Evolutionary conservation across 2,329 filamentous ascomycete genomes (phyloP), one percentile per base, ranked within the genome.

Genomic region (Fusarium sp.): DNA sequence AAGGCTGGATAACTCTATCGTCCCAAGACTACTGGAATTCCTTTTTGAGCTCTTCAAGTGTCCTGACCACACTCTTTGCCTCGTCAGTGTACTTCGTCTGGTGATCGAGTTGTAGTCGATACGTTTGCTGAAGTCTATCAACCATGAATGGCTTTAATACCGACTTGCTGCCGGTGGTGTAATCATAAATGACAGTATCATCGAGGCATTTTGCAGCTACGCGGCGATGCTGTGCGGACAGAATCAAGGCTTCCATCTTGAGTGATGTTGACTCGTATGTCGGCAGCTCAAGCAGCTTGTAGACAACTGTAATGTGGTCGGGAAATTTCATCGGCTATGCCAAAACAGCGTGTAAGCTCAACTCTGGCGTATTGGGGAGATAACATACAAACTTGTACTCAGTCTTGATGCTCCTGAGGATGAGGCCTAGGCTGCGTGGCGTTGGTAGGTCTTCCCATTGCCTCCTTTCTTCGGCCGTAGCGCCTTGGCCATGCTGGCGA

Each of bases 121-220:
- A 66, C 2, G 63, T 66, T 4, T 46, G 24, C 29, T 48, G 53
- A 1, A 66, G 41, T 8, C 53, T 66, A 1, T 66, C 63, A 0
- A 66, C 54, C 62, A 66, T 66, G 4, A 66, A 66, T 0, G 62
- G 62, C 28, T 60, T 55, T 7, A 66, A 15, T 1, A 55, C 54
- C 1, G 62, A 45, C 29, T 63, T 66, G 10, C 60, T 66, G 0
- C 40, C 22, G 0, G 38, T 29, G 0, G 22, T 51, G 9, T 66
- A 66, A 38, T 66, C 63, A 6, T 66, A 66, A 0, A 66, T 64
- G 0, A 36, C 49, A 3, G 62, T 65, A 2, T 66, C 62, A 3
- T 66, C 63, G 0, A 53, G 48, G 2, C 58, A 66, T 10, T 42
- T 53, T 10, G 63, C 63, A 7, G 63, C 63, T 4, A 66, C 15